Percentiles rank a stretch among this genome's conserved stretches.
Conservation (phyloP, 2,329 filamentous ascomycete genomes). For the Talaromyces rugulosus region DNA sequence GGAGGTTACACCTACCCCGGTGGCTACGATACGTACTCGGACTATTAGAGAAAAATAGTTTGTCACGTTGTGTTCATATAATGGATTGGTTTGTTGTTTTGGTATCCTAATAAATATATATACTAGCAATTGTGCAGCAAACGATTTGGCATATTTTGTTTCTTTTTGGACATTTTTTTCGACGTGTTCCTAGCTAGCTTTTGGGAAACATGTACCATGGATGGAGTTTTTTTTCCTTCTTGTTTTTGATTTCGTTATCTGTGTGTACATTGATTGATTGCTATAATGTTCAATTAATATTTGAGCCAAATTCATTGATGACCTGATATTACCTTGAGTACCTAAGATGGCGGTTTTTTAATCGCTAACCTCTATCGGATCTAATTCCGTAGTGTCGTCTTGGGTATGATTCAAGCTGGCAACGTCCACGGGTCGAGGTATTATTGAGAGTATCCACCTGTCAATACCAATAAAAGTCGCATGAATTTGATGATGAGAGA, state of each 20-base stretch:
- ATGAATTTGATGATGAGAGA: background rate
- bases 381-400: no score
- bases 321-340: no score
- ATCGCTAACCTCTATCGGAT: no score
- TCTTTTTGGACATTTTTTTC: slow-evolving; percentile 6
- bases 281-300: background rate
- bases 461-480: background rate
- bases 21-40: slow-evolving; percentile 33
- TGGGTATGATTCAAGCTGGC: background rate
- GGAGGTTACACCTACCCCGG: slow-evolving; percentile 26
- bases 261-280: background rate
- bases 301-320: background rate
- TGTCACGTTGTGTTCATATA: background rate
- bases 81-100: background rate
- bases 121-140: background rate
- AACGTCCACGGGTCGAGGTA: no score
- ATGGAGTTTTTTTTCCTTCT: background rate
- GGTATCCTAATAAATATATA: background rate
- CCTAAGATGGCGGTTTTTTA: no score
- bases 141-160: slow-evolving; percentile 1
- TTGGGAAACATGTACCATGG: background rate
- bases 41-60: slow-evolving; percentile 26
- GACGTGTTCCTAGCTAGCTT: slow-evolving; percentile 2
- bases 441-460: background rate
- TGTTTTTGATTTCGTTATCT: background rate